phyloP scores from a whole-genome alignment of 305 asterid species.

The Solanum hybrid region DNA sequence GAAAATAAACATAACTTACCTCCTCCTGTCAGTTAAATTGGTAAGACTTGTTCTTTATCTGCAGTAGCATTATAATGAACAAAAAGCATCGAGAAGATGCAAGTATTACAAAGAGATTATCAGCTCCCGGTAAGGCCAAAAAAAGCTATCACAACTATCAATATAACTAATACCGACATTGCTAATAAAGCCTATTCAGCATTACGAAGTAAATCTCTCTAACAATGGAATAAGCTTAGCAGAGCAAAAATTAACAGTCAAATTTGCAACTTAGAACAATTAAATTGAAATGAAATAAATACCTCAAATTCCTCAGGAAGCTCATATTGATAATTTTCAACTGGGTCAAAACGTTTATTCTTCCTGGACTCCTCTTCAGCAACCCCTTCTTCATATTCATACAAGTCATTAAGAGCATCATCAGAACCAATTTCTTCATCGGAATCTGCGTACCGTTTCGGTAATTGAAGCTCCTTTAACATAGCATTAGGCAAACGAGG shows the following conservation, averaged over 20 bases:
- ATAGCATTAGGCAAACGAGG: constrained; percentile 74
- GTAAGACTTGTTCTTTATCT: background rate
- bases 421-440: constrained; percentile 32
- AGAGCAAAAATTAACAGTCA: background rate
- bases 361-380: constrained; percentile 73
- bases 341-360: constrained; percentile 68
- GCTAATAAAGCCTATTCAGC: background rate
- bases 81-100: background rate
- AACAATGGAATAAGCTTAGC: background rate
- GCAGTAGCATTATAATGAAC: background rate
- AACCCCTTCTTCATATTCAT: constrained; percentile 69
- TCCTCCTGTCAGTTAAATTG: background rate
- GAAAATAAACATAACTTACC: background rate
- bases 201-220: background rate
- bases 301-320: constrained; percentile 81
- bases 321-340: constrained; percentile 42
- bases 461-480: constrained; percentile 38
- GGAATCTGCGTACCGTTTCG: constrained; percentile 7
- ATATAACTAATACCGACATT: background rate
- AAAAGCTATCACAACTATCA: background rate
- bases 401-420: constrained; percentile 30
- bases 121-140: background rate
- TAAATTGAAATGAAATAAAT: background rate
- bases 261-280: background rate
- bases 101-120: background rate